These are phyloP conservation scores for Paecilomyces sp. DNA, from an alignment of 2,329 filamentous ascomycete genomes.

Conservation along the genomic window DNA sequence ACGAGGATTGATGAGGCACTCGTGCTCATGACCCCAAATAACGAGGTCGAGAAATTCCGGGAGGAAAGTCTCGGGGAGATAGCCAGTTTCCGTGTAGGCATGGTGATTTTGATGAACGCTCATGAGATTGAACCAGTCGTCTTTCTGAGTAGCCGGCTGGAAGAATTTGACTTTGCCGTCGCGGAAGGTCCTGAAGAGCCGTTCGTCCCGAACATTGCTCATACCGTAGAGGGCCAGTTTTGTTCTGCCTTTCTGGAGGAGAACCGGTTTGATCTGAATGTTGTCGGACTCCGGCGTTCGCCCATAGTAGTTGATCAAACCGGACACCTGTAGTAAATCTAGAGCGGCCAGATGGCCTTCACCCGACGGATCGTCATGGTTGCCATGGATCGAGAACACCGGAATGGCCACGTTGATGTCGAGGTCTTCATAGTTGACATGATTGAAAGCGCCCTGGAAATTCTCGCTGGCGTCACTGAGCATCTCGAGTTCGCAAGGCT, in stretches of 20 bases:
- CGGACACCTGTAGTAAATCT: conserved; percentile 83
- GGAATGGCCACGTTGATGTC: conserved; percentile 97
- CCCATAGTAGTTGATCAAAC: conserved; percentile 92
- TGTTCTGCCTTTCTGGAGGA: conserved; percentile 87
- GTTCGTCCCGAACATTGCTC: conserved; percentile 93
- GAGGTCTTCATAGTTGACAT: conserved; percentile 96
- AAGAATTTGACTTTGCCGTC: conserved; percentile 94
- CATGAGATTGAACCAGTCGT: conserved; percentile 94
- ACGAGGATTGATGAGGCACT: conserved; percentile 80
- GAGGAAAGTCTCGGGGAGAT: conserved; percentile 86
- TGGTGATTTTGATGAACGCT: conserved; percentile 95
- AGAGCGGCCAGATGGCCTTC: conserved; percentile 88
- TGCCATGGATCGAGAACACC: conserved; percentile 96
- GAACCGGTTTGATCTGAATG: conserved; percentile 81
- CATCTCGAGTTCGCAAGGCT: conserved; percentile 91
- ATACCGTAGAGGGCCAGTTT: conserved; percentile 90
- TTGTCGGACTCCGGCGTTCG: conserved; percentile 88
- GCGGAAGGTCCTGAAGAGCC: conserved; percentile 86
- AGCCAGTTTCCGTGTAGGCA: conserved; percentile 85
- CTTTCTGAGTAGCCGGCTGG: conserved; percentile 67
- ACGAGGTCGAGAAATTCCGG: conserved; percentile 87
- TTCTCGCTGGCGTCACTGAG: conserved; percentile 87
- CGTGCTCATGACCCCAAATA: conserved; percentile 96
- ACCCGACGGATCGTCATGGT: conserved; percentile 96
- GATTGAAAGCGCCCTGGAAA: conserved; percentile 81